These are phyloP conservation scores for Beauveria scarabaeidicola DNA, from an alignment of 2,329 filamentous ascomycete species.

Conservation along the genomic window DNA sequence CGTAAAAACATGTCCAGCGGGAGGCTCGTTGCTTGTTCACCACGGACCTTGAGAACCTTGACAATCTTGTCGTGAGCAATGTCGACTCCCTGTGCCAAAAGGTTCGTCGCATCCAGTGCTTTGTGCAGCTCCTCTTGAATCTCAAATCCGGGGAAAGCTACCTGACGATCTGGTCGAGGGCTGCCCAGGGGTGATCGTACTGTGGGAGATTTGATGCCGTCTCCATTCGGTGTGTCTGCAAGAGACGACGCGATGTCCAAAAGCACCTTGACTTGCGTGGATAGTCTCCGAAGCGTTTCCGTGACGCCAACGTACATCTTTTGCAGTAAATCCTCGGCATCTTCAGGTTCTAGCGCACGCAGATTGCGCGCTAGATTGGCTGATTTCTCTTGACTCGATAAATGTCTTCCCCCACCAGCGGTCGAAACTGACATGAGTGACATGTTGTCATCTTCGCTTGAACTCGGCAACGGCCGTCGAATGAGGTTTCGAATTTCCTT, in stretches of 20 bases:
- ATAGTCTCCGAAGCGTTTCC: constrained; percentile 75
- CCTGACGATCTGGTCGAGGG: constrained; percentile 31
- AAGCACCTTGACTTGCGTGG: constrained; percentile 89
- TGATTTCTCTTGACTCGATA: constrained; percentile 82
- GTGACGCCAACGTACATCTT: constrained; percentile 82
- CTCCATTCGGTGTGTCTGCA: constrained; percentile 31
- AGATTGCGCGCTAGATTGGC: constrained; percentile 81
- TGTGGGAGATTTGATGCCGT: constrained; percentile 39
- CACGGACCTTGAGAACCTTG: constrained; percentile 67
- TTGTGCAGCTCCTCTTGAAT: constrained; percentile 70
- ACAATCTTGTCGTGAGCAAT: constrained; percentile 69
- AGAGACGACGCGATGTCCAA: constrained; percentile 83
- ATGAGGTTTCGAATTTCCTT: constrained; percentile 83
- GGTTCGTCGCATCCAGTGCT: constrained; percentile 65
- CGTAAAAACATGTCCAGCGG: constrained; percentile 64
- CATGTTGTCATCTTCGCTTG: constrained; percentile 87
- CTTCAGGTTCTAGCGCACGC: constrained; percentile 70
- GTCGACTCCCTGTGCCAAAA: constrained; percentile 73
- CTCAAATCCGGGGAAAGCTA: constrained; percentile 28
- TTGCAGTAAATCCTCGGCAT: constrained; percentile 74
- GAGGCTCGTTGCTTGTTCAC: constrained; percentile 62
- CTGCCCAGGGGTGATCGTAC: constrained; percentile 45
- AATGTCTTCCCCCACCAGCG: constrained; percentile 54
- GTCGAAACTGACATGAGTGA: constrained; percentile 84
- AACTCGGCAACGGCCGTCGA: constrained; percentile 77